A percentile compares a stretch with the other conserved stretches of the same genome.
phyloP scores from a whole-genome alignment of 2,329 filamentous ascomycete species.

The Colletotrichum gloeosporioides region DNA sequence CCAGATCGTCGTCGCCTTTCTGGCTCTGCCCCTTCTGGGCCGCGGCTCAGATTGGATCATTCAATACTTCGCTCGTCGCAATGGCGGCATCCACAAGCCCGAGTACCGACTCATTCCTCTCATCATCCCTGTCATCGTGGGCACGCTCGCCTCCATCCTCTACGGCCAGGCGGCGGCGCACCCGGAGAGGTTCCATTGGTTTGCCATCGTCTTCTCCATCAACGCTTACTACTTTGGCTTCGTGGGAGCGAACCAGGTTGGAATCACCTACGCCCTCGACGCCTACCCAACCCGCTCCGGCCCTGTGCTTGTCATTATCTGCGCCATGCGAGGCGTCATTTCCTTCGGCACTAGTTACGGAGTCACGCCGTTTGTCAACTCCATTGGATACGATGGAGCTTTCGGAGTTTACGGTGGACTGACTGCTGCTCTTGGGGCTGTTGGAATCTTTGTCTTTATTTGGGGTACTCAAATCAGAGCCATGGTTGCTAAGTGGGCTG shows the following conservation, averaged over 20 bases:
- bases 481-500: neutral
- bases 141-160: conserved; percentile 39
- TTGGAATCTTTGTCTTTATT: conserved; percentile 36
- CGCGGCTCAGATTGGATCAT: conserved; percentile 41
- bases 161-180: conserved; percentile 41
- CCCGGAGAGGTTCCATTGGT: conserved; percentile 39
- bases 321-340: conserved; percentile 49
- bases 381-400: conserved; percentile 35
- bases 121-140: conserved; percentile 40
- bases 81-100: conserved; percentile 44
- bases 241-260: conserved; percentile 47
- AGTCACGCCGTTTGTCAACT: conserved; percentile 31
- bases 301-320: conserved; percentile 49
- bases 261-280: conserved; percentile 49
- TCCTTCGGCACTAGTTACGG: conserved; percentile 42
- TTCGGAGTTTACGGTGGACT: conserved; percentile 35
- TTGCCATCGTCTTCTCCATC: conserved; percentile 31
- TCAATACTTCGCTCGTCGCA: conserved; percentile 37
- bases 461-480: conserved; percentile 35
- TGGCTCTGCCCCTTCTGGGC: conserved; percentile 43
- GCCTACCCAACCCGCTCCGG: conserved; percentile 46
- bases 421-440: conserved; percentile 31
- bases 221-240: conserved; percentile 40
- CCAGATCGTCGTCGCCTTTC: conserved; percentile 41
- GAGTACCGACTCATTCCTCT: conserved; percentile 41